Evolutionary conservation across 176 grass and related monocot genomes (phyloP).

Genomic region (Alopecurus myosuroides): DNA sequence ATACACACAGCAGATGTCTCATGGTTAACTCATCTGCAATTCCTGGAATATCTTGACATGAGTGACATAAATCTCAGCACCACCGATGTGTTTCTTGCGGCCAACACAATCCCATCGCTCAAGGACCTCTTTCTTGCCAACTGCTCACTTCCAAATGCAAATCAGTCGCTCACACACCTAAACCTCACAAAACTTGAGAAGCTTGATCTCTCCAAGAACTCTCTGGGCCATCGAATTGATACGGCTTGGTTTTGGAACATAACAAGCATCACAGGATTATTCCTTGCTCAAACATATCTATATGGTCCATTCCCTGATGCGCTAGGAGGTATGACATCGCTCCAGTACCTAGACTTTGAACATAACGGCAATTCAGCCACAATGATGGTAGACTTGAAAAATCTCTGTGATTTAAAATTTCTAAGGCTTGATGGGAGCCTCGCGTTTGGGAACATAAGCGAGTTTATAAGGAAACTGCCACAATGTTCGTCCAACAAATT

Average conservation of each 20-base stretch:
- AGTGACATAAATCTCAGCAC: neutral
- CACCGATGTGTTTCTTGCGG: neutral
- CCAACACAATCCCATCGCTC: neutral
- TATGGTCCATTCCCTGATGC: neutral
- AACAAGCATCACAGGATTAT: accelerated
- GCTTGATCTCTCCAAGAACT: neutral
- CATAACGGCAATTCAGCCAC: neutral
- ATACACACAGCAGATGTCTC: too few species aligned
- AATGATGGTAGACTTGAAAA: neutral
- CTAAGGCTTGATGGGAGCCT: neutral
- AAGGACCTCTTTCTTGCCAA: neutral
- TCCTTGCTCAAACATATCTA: neutral
- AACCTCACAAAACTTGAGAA: conserved; percentile 5
- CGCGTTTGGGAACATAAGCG: neutral
- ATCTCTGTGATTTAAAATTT: neutral
- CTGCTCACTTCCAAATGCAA: neutral
- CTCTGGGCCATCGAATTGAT: neutral
- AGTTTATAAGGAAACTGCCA: neutral
- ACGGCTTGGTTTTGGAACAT: too few species aligned
- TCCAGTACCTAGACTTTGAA: accelerated
- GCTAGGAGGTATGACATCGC: neutral
- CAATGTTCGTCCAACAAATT: too few species aligned
- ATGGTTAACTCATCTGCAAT: neutral
- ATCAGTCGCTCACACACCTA: neutral
- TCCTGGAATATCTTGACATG: neutral